Percentiles rank a stretch among this genome's conserved stretches.
phyloP scores from a whole-genome alignment of 2,329 filamentous ascomycete species.

The Exserohilum rostratum region DNA sequence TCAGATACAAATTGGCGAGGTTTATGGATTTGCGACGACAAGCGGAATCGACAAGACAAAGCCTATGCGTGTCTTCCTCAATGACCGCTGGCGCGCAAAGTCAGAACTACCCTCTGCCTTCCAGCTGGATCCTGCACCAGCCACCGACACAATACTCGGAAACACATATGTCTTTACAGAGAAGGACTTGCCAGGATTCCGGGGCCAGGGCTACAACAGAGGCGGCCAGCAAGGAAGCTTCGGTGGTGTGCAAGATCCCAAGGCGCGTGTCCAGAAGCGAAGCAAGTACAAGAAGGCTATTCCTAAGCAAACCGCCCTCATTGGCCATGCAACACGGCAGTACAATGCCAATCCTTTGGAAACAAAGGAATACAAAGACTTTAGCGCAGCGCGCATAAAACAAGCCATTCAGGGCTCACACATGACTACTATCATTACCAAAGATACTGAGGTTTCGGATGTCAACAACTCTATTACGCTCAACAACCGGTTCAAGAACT shows the following conservation, averaged over 20 bases:
- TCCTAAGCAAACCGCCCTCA: slow-evolving; percentile 58
- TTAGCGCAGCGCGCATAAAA: slow-evolving; percentile 49
- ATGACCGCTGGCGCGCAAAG: slow-evolving; percentile 68
- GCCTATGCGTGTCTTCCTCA: slow-evolving; percentile 71
- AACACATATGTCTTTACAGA: slow-evolving; percentile 95
- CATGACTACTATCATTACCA: slow-evolving; percentile 38
- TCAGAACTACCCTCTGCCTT: slow-evolving; percentile 86
- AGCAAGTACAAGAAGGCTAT: slow-evolving; percentile 46
- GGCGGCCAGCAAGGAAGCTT: slow-evolving; percentile 28
- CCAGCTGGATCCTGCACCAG: slow-evolving; percentile 67
- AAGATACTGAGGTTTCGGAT: slow-evolving; percentile 31
- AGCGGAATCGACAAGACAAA: slow-evolving; percentile 34
- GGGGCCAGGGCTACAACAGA: slow-evolving; percentile 39
- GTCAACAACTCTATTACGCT: slow-evolving; percentile 34
- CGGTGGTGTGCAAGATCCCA: slow-evolving; percentile 38
- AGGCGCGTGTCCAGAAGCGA: slow-evolving; percentile 42
- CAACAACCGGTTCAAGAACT: slow-evolving; percentile 42
- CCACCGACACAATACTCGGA: slow-evolving; percentile 65
- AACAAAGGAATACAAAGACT: slow-evolving; percentile 52
- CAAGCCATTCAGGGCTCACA: slow-evolving; percentile 54
- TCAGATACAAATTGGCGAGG: slow-evolving; percentile 46
- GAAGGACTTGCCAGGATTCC: slow-evolving; percentile 83
- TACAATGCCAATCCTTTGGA: slow-evolving; percentile 58
- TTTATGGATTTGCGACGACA: slow-evolving; percentile 37
- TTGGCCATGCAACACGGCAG: slow-evolving; percentile 65